Conservation (phyloP, 2,329 filamentous ascomycete genomes). For the Akanthomyces lecanii region DNA sequence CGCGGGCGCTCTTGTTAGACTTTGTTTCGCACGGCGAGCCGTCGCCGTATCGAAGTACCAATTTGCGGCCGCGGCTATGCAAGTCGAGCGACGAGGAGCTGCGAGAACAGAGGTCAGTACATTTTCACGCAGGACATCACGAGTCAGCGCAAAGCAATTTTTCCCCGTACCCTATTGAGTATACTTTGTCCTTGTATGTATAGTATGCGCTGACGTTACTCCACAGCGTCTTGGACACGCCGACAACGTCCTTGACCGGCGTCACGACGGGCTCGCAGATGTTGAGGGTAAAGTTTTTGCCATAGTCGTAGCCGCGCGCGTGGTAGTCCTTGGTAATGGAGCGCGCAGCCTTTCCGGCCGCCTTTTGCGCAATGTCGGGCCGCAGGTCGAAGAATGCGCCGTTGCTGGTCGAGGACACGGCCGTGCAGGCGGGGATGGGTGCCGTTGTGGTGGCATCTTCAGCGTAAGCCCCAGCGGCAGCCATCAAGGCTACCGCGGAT, state of each 20-base stretch:
- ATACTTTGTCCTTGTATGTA: slow-evolving; percentile 58
- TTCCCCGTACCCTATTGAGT: slow-evolving; percentile 65
- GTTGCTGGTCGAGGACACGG: slow-evolving; percentile 49
- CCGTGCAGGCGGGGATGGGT: slow-evolving; percentile 49
- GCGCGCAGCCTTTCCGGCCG: slow-evolving; percentile 41
- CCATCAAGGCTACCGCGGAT: slow-evolving; percentile 26
- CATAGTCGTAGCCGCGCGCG: slow-evolving; percentile 71
- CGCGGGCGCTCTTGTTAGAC: slow-evolving; percentile 34
- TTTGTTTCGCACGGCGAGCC: slow-evolving; percentile 61
- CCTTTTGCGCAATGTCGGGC: slow-evolving; percentile 46
- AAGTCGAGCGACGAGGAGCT: slow-evolving; percentile 48
- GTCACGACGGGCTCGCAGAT: slow-evolving; percentile 75
- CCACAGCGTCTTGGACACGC: slow-evolving; percentile 59
- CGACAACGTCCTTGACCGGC: slow-evolving; percentile 57
- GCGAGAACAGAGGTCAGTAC: slow-evolving; percentile 1
- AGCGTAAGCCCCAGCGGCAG: slow-evolving; percentile 32
- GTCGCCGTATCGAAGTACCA: slow-evolving; percentile 71
- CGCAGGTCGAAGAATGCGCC: slow-evolving; percentile 58
- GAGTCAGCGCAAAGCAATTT: background rate
- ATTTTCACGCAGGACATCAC: background rate
- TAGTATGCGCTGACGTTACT: slow-evolving; percentile 78
- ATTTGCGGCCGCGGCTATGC: slow-evolving; percentile 63
- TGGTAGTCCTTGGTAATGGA: slow-evolving; percentile 50
- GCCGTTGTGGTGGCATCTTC: slow-evolving; percentile 39
- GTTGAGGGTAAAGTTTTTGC: slow-evolving; percentile 78